A percentile compares a stretch with the other conserved stretches of the same genome.
Conservation (phyloP, 176 grass and related monocot genomes). For the Paspalum notatum region DNA sequence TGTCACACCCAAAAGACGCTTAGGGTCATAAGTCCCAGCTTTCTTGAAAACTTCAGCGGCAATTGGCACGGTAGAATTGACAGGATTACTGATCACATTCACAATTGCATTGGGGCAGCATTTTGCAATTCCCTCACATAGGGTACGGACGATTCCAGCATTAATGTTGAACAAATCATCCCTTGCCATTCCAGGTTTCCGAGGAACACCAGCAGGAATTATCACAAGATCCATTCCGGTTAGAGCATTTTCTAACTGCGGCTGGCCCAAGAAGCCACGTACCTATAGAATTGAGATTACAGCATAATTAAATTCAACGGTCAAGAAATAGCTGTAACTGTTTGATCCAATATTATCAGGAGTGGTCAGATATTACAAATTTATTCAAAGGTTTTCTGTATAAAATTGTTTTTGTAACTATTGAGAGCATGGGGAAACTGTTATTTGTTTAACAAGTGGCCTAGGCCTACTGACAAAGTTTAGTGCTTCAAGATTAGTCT, state of each 20-base stretch:
- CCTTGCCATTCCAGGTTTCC: conserved; percentile 93
- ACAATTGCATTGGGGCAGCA: conserved; percentile 84
- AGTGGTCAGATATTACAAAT: neutral
- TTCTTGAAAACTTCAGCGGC: conserved; percentile 92
- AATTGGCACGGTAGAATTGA: conserved; percentile 92
- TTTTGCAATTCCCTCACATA: conserved; percentile 84
- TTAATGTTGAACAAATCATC: conserved; percentile 99
- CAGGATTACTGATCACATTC: conserved; percentile 93
- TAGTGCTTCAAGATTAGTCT: neutral
- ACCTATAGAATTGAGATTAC: conserved; percentile 54
- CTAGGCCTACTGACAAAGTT: neutral
- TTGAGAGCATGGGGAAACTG: neutral
- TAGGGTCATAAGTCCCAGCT: conserved; percentile 81
- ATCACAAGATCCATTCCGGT: conserved; percentile 92
- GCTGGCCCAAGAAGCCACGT: conserved; percentile 79
- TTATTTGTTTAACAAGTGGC: neutral
- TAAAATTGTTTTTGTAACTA: too few relatives aligned
- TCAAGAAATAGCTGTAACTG: neutral
- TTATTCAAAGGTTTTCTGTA: neutral
- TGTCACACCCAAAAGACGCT: conserved; percentile 78
- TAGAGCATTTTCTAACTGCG: conserved; percentile 78
- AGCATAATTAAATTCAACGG: conserved; percentile 5
- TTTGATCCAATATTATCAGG: neutral
- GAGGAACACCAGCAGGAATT: conserved; percentile 86
- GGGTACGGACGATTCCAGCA: conserved; percentile 78